Percentiles rank a stretch among this genome's conserved stretches.
Evolutionary conservation across 2,329 filamentous ascomycete genomes (phyloP).

Genomic region (Venturia effusa): DNA sequence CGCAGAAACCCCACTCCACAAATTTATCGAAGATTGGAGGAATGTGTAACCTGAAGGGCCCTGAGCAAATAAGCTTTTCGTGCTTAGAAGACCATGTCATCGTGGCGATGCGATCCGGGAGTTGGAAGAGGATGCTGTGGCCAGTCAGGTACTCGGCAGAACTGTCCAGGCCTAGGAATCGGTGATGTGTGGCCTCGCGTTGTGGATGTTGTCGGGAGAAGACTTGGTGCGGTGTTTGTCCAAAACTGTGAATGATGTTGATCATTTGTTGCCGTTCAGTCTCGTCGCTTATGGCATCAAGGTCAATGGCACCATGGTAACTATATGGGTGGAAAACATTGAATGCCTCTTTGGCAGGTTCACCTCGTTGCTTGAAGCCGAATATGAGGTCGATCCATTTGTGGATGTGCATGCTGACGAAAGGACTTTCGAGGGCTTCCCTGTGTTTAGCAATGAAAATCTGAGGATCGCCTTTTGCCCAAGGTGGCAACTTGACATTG

Average conservation of each 20-base stretch:
- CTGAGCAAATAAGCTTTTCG: constrained; percentile 73
- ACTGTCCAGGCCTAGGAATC: constrained; percentile 62
- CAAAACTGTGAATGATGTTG: constrained; percentile 96
- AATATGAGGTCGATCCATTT: constrained; percentile 96
- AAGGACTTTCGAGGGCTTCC: constrained; percentile 88
- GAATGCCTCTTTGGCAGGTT: constrained; percentile 78
- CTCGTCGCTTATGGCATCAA: constrained; percentile 83
- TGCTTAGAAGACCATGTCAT: constrained; percentile 68
- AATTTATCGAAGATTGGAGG: constrained; percentile 81
- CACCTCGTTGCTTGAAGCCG: constrained; percentile 85
- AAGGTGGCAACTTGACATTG: constrained; percentile 79
- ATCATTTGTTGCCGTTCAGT: constrained; percentile 82
- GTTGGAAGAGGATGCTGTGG: constrained; percentile 65
- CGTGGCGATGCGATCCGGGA: constrained; percentile 68
- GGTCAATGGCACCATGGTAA: constrained; percentile 84
- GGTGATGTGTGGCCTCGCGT: constrained; percentile 58
- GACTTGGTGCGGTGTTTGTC: constrained; percentile 91
- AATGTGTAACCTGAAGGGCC: constrained; percentile 76
- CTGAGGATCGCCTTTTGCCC: constrained; percentile 92
- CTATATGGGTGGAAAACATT: constrained; percentile 97
- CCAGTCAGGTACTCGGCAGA: constrained; percentile 64
- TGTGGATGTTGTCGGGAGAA: constrained; percentile 71
- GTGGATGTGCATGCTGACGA: constrained; percentile 81
- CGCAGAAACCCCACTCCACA: constrained; percentile 91
- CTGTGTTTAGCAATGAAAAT: constrained; percentile 93